Conservation (phyloP, 371 early-diverging fungal species). For the Mortierella sp. region DNA sequence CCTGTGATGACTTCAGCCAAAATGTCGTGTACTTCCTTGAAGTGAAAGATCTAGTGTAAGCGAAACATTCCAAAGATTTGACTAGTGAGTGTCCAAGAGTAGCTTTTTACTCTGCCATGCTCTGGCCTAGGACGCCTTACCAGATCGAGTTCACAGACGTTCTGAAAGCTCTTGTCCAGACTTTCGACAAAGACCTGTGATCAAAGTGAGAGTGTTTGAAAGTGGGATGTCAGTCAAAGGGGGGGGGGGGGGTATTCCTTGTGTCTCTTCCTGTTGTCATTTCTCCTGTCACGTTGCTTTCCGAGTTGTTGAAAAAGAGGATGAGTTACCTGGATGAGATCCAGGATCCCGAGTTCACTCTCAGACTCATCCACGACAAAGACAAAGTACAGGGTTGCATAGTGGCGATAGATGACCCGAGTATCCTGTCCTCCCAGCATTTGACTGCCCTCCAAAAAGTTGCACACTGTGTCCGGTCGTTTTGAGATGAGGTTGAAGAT, state of each 20-base stretch:
- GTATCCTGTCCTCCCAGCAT: constrained; percentile 88
- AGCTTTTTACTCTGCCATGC: too few relatives aligned
- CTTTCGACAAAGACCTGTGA: constrained; percentile 94
- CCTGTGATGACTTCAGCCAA: constrained; percentile 83
- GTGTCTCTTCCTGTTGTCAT: not conserved
- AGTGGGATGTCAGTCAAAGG: not conserved
- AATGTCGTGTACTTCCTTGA: constrained; percentile 81
- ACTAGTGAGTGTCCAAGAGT: too few relatives aligned
- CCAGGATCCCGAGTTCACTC: constrained; percentile 94
- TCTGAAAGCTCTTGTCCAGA: constrained; percentile 91
- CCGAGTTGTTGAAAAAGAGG: too few relatives aligned
- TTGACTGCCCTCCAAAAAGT: constrained; percentile 90
- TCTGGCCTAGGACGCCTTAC: too few relatives aligned
- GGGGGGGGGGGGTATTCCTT: too few relatives aligned
- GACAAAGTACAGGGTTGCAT: constrained; percentile 95
- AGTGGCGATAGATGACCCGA: constrained; percentile 92
- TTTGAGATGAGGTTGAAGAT: constrained; percentile 86
- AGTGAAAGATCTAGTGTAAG: constrained; percentile 79
- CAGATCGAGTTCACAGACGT: constrained; percentile 97
- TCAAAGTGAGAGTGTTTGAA: not conserved
- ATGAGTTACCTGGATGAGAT: constrained; percentile 85
- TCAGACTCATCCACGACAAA: constrained; percentile 96
- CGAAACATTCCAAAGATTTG: too few relatives aligned
- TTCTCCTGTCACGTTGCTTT: not conserved
- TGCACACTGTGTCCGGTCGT: constrained; percentile 89